Conservation (phyloP, 2,329 filamentous ascomycete genomes). For the Penicillium janthinellum region DNA sequence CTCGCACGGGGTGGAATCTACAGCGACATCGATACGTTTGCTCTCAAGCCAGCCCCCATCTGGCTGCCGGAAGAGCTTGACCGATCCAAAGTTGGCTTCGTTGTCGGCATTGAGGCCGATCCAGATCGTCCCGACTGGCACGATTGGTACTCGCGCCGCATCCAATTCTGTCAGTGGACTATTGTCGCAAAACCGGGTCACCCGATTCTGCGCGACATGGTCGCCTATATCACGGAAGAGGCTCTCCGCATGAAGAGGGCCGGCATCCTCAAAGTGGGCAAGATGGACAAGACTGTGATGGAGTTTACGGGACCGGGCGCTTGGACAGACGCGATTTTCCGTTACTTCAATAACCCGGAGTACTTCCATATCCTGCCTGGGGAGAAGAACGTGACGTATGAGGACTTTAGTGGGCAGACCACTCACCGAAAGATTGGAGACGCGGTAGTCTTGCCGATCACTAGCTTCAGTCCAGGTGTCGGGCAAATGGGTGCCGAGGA, state of each 20-base stretch:
- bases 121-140: conserved; percentile 90
- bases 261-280: conserved; percentile 64
- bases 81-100: conserved; percentile 75
- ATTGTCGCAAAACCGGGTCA: conserved; percentile 95
- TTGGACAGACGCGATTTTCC: conserved; percentile 91
- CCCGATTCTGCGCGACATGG: conserved; percentile 83
- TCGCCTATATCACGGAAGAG: conserved; percentile 80
- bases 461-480: conserved; percentile 94
- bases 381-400: conserved; percentile 75
- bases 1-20: conserved; percentile 82
- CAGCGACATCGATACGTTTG: conserved; percentile 87
- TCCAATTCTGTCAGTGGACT: conserved; percentile 99
- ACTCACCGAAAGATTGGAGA: conserved; percentile 85
- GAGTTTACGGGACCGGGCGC: conserved; percentile 92
- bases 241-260: conserved; percentile 71
- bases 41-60: conserved; percentile 77
- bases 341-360: conserved; percentile 87
- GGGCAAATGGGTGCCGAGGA: conserved; percentile 90
- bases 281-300: conserved; percentile 73
- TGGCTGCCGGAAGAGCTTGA: conserved; percentile 85
- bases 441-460: conserved; percentile 91
- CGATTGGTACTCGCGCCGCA: conserved; percentile 91
- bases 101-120: conserved; percentile 95
- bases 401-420: conserved; percentile 86
- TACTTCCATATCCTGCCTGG: conserved; percentile 76